A percentile compares a stretch with the other conserved stretches of the same genome.
These are phyloP conservation scores for Magnaporthales sp. DNA, from an alignment of 2,329 filamentous ascomycete species.

Conservation along the genomic window DNA sequence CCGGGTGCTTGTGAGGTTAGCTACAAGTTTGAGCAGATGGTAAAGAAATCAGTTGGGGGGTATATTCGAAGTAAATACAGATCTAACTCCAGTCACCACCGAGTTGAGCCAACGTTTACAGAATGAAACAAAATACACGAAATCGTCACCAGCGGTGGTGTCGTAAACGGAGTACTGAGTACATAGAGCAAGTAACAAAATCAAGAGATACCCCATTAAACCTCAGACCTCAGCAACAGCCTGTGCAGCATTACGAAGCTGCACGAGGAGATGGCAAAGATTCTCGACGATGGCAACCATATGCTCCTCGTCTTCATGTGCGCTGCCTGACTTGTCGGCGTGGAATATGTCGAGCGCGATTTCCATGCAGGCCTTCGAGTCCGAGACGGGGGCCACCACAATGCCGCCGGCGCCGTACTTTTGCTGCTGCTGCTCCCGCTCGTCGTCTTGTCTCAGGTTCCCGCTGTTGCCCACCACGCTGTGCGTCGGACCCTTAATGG, in stretches of 20 bases:
- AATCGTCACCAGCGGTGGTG: not conserved
- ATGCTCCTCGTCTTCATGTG: conserved; percentile 25
- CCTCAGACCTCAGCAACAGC: not conserved
- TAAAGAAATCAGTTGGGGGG: not conserved
- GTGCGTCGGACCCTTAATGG: conserved; percentile 26
- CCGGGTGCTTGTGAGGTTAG: not conserved
- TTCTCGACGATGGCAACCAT: conserved; percentile 59
- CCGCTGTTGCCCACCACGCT: not conserved
- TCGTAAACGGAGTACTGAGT: no score
- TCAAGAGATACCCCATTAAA: not conserved
- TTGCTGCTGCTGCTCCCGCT: conserved; percentile 2
- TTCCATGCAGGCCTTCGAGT: conserved; percentile 51
- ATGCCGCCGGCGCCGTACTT: conserved; percentile 10
- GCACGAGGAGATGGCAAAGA: conserved; percentile 52
- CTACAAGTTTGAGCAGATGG: not conserved
- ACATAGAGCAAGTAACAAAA: not conserved
- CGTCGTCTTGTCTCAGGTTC: not conserved
- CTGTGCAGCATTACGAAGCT: conserved; percentile 42
- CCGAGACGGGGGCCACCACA: conserved; percentile 35
- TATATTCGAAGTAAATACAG: not conserved
- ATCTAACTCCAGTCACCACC: not conserved
- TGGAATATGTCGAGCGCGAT: conserved; percentile 47
- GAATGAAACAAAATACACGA: no score
- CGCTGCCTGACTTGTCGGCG: conserved; percentile 35
- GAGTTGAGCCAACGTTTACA: no score